phyloP scores from a whole-genome alignment of 2,329 filamentous ascomycete genomes.

The Eurotiales sp. region DNA sequence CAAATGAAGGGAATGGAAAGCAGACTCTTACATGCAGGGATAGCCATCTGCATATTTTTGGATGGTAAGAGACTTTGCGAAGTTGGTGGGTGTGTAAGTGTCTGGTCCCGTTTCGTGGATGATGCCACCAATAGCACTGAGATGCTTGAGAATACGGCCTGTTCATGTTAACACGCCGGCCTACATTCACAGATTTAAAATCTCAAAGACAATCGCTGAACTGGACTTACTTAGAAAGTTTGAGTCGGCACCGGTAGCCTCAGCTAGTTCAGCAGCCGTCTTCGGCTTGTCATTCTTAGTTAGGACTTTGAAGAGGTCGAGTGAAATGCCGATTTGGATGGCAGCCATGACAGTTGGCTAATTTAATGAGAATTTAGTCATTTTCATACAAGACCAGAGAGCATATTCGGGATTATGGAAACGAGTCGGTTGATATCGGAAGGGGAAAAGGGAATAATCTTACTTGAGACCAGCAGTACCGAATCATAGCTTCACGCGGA shows the following conservation, averaged over 20 bases:
- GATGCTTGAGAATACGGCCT: constrained; percentile 35
- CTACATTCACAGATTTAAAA: neutral
- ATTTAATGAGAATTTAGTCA: neutral
- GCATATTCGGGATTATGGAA: too few relatives aligned
- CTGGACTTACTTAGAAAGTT: constrained; percentile 16
- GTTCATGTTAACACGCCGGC: constrained; percentile 20
- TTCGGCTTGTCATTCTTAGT: constrained; percentile 16
- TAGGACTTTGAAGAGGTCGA: constrained; percentile 17
- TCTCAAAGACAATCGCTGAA: constrained; percentile 1
- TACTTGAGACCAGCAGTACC: constrained; percentile 25
- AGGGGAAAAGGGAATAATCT: neutral
- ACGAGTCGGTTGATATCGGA: neutral
- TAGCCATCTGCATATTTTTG: constrained; percentile 22
- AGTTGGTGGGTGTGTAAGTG: constrained; percentile 23
- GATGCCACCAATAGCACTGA: constrained; percentile 36
- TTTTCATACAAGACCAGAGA: too few relatives aligned
- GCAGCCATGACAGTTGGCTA: constrained; percentile 16
- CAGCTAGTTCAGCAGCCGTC: constrained; percentile 15
- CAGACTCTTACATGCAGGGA: constrained; percentile 22
- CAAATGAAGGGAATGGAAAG: constrained; percentile 14
- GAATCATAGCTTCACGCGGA: constrained; percentile 27
- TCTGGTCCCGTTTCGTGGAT: constrained; percentile 25
- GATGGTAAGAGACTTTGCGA: constrained; percentile 25
- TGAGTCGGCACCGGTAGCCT: constrained; percentile 16
- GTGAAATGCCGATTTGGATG: constrained; percentile 16